Evolutionary conservation across 306 rosid genomes (phyloP).

Genomic region (Pachyrhizus erosus): DNA sequence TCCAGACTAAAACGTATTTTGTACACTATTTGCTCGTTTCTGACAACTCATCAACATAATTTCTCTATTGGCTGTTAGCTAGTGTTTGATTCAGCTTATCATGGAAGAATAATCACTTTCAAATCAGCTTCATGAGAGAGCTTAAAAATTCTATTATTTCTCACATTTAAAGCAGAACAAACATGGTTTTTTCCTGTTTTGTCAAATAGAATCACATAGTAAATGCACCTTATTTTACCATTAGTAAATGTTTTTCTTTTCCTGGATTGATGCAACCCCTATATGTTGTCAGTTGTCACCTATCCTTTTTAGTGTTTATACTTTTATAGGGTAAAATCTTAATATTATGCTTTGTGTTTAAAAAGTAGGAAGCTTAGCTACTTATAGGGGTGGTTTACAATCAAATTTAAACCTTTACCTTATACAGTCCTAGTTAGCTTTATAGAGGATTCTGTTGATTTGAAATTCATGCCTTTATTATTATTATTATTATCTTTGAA

Average conservation of each 20-base stretch:
- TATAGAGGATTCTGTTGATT: not conserved
- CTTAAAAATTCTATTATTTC: too few relatives aligned
- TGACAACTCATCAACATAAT: not conserved
- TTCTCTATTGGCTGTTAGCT: not conserved
- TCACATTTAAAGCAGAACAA: too few relatives aligned
- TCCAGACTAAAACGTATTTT: not conserved
- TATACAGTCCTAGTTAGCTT: too few relatives aligned
- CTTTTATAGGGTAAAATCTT: not conserved
- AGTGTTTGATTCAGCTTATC: not conserved
- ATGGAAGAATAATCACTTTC: not conserved
- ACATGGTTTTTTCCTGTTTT: not conserved
- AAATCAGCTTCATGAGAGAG: not conserved
- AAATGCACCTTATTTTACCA: not conserved
- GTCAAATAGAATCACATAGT: slow-evolving; percentile 4
- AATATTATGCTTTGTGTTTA: too few relatives aligned
- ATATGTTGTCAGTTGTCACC: not conserved
- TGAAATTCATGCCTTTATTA: not conserved
- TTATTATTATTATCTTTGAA: not conserved
- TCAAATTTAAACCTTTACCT: not conserved
- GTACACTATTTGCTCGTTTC: not conserved
- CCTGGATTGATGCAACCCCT: not conserved
- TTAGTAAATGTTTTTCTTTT: not conserved
- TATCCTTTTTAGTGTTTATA: too few relatives aligned
- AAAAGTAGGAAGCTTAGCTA: too few relatives aligned
- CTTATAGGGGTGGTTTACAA: too few relatives aligned